phyloP scores from a whole-genome alignment of 75 land plant species.

The Pinus tabuliformis region DNA sequence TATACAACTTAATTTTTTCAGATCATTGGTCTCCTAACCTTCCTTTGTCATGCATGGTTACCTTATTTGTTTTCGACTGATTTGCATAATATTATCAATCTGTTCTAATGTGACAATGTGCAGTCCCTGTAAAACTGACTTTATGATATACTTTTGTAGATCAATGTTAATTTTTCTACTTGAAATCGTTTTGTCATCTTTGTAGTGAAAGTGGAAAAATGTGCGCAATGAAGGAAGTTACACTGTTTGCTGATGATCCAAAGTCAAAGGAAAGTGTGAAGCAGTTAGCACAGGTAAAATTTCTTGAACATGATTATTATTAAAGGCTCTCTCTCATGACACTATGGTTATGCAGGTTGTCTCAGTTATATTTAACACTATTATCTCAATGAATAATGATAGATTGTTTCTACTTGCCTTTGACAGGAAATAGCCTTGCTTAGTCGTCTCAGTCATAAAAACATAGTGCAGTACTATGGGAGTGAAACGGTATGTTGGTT shows the following conservation, averaged over 20 bases:
- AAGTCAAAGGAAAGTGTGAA: conserved; percentile 90
- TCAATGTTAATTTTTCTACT: no score
- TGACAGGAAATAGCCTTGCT: conserved; percentile 73
- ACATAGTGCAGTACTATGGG: conserved; percentile 89
- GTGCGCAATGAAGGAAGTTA: conserved; percentile 99
- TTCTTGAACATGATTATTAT: no score
- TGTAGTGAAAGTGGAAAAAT: conserved; percentile 91
- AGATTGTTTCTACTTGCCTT: background rate
- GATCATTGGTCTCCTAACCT: background rate
- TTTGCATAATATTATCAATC: background rate
- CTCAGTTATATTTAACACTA: no score
- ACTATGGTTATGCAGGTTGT: no score
- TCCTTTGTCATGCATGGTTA: background rate
- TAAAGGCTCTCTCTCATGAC: no score
- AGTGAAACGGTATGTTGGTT: conserved; percentile 50
- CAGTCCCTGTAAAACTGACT: background rate
- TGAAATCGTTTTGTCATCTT: background rate
- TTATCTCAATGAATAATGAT: no score
- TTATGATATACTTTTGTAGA: background rate
- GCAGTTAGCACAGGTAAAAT: conserved; percentile 67
- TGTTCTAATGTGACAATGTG: background rate
- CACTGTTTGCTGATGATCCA: conserved; percentile 82
- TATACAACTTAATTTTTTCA: background rate
- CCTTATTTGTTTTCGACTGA: background rate
- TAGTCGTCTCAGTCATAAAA: conserved; percentile 68